These are phyloP conservation scores for Aspergillus persii DNA, from an alignment of 2,329 filamentous ascomycete species.

Conservation along the genomic window DNA sequence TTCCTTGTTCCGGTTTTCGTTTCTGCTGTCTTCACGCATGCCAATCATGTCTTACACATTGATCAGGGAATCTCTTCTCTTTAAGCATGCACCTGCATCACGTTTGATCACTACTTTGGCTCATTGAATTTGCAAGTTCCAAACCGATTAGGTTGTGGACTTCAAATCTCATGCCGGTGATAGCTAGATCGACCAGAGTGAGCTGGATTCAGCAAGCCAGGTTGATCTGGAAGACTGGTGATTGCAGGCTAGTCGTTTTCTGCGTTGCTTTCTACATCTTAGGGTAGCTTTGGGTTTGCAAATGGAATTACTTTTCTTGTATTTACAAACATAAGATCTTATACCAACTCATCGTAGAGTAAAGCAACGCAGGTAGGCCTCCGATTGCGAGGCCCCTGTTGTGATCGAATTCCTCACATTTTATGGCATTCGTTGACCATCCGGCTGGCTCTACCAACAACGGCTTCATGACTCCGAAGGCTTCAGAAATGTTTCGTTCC, in stretches of 20 bases:
- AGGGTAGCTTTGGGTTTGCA: not conserved
- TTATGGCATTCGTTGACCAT: too few species aligned
- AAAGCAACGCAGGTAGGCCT: too few species aligned
- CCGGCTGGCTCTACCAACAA: too few species aligned
- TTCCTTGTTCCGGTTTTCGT: not conserved
- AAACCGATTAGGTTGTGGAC: not conserved
- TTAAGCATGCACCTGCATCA: not conserved
- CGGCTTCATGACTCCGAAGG: too few species aligned
- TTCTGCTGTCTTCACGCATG: not conserved
- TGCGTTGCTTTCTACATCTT: not conserved
- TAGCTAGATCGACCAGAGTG: conserved; percentile 8
- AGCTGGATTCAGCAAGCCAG: conserved; percentile 1
- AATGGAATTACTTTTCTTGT: not conserved
- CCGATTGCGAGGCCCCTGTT: too few species aligned
- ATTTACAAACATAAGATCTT: not conserved
- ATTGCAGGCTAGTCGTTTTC: conserved; percentile 1
- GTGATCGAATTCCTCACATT: too few species aligned
- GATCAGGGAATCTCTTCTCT: not conserved
- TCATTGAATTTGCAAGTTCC: not conserved
- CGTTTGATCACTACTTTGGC: not conserved
- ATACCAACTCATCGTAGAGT: too few species aligned
- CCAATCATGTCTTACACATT: not conserved
- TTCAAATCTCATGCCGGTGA: conserved; percentile 5
- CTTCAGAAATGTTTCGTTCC: too few species aligned
- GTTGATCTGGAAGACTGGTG: conserved; percentile 11